Conservation (phyloP, 176 grass and related monocot genomes). For the Elymus sibiricus region DNA sequence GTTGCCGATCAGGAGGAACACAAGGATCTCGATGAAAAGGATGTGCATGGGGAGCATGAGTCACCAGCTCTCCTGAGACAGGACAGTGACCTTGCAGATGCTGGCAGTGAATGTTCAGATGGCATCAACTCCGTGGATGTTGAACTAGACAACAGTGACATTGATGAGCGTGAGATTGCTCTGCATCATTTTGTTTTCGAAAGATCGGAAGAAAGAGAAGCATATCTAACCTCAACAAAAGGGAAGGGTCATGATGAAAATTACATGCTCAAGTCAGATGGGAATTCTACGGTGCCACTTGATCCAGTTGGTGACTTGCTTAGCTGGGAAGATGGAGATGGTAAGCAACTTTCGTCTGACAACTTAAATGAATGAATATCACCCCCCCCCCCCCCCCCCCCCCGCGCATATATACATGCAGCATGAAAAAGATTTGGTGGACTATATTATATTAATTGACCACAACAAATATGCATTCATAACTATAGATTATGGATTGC, state of each 20-base stretch:
- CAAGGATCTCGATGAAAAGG: constrained; percentile 25
- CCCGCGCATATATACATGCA: background rate
- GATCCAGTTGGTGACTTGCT: constrained; percentile 49
- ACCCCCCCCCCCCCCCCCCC: background rate
- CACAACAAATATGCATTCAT: too few species aligned
- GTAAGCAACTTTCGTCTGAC: constrained; percentile 41
- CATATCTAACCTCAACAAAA: constrained; percentile 45
- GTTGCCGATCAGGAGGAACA: constrained; percentile 48
- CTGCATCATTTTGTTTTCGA: constrained; percentile 54
- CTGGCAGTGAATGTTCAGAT: constrained; percentile 73
- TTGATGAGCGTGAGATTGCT: constrained; percentile 61
- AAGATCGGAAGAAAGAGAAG: constrained; percentile 41
- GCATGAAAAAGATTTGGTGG: too few species aligned
- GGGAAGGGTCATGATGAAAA: constrained; percentile 41
- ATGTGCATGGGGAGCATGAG: constrained; percentile 9
- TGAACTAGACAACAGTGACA: constrained; percentile 72
- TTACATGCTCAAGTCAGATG: constrained; percentile 18
- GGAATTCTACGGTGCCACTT: constrained; percentile 19
- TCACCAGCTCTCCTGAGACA: constrained; percentile 28
- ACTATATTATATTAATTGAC: too few species aligned
- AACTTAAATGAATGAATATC: constrained; percentile 18
- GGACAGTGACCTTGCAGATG: constrained; percentile 49
- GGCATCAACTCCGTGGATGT: constrained; percentile 69
- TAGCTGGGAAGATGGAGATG: constrained; percentile 62
- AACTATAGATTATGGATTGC: too few species aligned